Evolutionary conservation across 2,329 filamentous ascomycete genomes (phyloP), one percentile per base, ranked within the genome.

Genomic region (Verticillium albo-atrum): DNA sequence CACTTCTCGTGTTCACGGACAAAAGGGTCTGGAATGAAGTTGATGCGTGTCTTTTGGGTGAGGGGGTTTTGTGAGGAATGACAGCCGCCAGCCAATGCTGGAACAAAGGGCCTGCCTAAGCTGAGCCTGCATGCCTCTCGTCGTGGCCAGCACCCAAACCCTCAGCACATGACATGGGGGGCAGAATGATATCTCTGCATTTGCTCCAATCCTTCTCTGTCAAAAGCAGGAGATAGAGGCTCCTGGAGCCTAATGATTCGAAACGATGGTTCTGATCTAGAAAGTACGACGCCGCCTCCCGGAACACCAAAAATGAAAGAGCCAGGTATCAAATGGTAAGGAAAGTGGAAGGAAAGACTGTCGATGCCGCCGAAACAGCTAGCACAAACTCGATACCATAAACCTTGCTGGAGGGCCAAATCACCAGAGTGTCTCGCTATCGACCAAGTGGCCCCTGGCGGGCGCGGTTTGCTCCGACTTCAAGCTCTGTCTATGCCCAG

Each of bases 351-450:
- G 27, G 57, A 58, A n/a, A 10, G 30, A 60, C 28, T 26, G 50
- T 28, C 50, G 51, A 37, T 51, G 32, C 20, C 37, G 35, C 26
- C 47, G 42, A 34, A 60, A 58, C 23, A 60, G n/a, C n/a, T n/a
- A n/a, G n/a, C n/a, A n/a, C n/a, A 62, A 56, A 60, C 55, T 14
- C 60, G 55, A 7, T 6, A 42, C 57, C 42, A 25, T 20, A 9
- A 20, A 12, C 51, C 25, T 28, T 28, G 26, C 26, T 53, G 51
- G 26, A 9, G 3, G 14, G 20, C 20, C 14, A 9, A 5, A 53
- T 53, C 14, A 53, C 51, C 51, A 53, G 25, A 53, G 27, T 7
- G 25, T 53, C 25, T 53, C 51, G 27, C 51, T 53, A 25, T 53
- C 51, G 17, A 53, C 51, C 25, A 53, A 15, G n/a, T 53, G 25